Percentiles rank a stretch among this genome's conserved stretches.
Conservation (phyloP, 495 filamentous ascomycete species). For the Monascus purpureus region DNA sequence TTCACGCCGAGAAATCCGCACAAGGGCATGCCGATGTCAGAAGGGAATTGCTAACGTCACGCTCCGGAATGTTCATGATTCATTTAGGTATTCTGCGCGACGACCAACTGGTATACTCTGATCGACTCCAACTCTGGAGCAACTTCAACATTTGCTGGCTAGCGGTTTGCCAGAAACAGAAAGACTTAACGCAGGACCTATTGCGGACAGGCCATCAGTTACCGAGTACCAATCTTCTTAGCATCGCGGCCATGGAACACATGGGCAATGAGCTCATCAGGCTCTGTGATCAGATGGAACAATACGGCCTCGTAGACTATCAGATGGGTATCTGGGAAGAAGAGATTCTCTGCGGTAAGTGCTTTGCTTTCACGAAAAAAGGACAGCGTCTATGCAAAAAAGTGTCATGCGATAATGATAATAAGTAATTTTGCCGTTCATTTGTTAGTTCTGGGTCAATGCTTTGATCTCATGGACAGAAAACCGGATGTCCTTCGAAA, state of each 20-base stretch:
- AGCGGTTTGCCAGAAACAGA: slow-evolving; percentile 71
- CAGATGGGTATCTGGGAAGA: slow-evolving; percentile 96
- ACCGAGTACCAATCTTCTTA: slow-evolving; percentile 51
- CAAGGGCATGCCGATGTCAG: no score
- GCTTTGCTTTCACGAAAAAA: slow-evolving; percentile 4
- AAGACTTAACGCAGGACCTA: slow-evolving; percentile 51
- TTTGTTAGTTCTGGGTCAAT: slow-evolving; percentile 48
- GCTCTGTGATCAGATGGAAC: slow-evolving; percentile 74
- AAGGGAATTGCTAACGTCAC: no score
- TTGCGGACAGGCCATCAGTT: slow-evolving; percentile 44
- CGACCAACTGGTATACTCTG: slow-evolving; percentile 52
- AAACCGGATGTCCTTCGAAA: slow-evolving; percentile 20
- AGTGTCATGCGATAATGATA: no score
- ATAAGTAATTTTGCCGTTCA: slow-evolving; percentile 1
- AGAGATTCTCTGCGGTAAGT: slow-evolving; percentile 70
- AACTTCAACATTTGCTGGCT: slow-evolving; percentile 96
- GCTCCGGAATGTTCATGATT: no score
- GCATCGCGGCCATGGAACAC: slow-evolving; percentile 52
- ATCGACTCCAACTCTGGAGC: slow-evolving; percentile 74
- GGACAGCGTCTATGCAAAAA: no score
- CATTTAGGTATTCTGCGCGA: slow-evolving; percentile 60
- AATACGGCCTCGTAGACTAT: slow-evolving; percentile 87
- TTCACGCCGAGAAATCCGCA: no score
- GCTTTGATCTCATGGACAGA: slow-evolving; percentile 41
- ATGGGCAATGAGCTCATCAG: slow-evolving; percentile 72